Conservation (phyloP, 768 basidiomycete species). For the Aureoboletus auriporus region DNA sequence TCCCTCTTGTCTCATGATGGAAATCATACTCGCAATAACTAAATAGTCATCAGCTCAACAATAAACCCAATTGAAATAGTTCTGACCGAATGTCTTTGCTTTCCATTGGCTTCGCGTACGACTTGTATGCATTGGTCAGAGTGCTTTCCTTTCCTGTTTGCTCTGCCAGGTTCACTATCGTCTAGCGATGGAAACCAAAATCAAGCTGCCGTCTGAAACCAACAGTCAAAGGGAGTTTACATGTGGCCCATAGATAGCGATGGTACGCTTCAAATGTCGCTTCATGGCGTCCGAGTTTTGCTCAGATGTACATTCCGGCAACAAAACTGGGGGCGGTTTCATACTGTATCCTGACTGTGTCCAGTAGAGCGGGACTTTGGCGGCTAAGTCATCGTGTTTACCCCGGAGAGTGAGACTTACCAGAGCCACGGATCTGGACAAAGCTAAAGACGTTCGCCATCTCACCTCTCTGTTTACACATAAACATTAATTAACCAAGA, state of each 20-base stretch:
- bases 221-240: slow-evolving; percentile 37
- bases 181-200: slow-evolving; percentile 39
- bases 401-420: slow-evolving; percentile 34
- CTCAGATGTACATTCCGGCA: slow-evolving; percentile 64
- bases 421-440: slow-evolving; percentile 89
- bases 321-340: slow-evolving; percentile 82
- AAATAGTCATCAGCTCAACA: not conserved
- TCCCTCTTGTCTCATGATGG: slow-evolving; percentile 88
- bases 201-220: not conserved
- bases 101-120: slow-evolving; percentile 56
- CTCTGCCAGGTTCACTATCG: slow-evolving; percentile 87
- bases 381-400: slow-evolving; percentile 3
- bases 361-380: slow-evolving; percentile 87
- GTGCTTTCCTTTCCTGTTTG: slow-evolving; percentile 82
- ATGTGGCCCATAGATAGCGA: slow-evolving; percentile 72
- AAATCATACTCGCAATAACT: slow-evolving; percentile 90
- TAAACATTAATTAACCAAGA: not conserved
- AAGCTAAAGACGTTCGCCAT: slow-evolving; percentile 80
- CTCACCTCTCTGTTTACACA: slow-evolving; percentile 57
- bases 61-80: not conserved
- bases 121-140: slow-evolving; percentile 74
- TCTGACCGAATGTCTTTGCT: slow-evolving; percentile 56
- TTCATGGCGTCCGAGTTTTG: slow-evolving; percentile 69
- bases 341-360: slow-evolving; percentile 82
- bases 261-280: slow-evolving; percentile 67